A percentile compares a stretch with the other conserved stretches of the same genome.
Conservation (phyloP, 2,329 filamentous ascomycete genomes). For the Shiraia sp. region DNA sequence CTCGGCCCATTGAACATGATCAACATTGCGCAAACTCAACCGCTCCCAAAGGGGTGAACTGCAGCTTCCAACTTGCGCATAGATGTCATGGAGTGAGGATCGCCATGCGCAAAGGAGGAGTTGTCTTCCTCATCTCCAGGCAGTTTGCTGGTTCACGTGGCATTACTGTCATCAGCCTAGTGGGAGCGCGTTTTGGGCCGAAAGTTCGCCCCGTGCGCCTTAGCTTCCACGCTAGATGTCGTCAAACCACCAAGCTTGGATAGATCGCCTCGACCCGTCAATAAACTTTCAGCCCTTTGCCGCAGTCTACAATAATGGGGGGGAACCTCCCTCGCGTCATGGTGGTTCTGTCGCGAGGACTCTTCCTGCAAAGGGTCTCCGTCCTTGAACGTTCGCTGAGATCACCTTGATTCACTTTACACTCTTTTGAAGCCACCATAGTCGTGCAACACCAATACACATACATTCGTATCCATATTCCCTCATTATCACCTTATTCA, state of each 20-base stretch:
- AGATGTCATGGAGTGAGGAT: not conserved
- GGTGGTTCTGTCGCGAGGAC: slow-evolving; percentile 23
- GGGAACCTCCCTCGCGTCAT: slow-evolving; percentile 18
- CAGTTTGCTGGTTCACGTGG: slow-evolving; percentile 6
- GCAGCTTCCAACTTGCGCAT: too few species aligned
- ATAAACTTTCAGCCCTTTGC: slow-evolving; percentile 28
- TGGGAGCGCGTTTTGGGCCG: slow-evolving; percentile 12
- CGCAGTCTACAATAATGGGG: slow-evolving; percentile 27
- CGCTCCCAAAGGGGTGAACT: too few species aligned
- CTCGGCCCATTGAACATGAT: slow-evolving; percentile 9
- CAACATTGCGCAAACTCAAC: too few species aligned
- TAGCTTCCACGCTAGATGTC: slow-evolving; percentile 24
- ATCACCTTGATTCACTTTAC: slow-evolving; percentile 8
- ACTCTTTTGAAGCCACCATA: slow-evolving; percentile 15
- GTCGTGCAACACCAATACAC: not conserved
- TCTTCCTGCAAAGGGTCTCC: slow-evolving; percentile 18
- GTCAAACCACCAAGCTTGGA: slow-evolving; percentile 29
- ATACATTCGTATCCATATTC: slow-evolving; percentile 18
- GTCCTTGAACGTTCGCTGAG: slow-evolving; percentile 9
- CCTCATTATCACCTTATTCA: not conserved
- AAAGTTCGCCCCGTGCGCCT: slow-evolving; percentile 29
- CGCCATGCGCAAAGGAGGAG: slow-evolving; percentile 3
- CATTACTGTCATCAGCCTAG: slow-evolving; percentile 15
- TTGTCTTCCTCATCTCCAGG: too few species aligned
- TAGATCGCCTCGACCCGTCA: slow-evolving; percentile 26